Percentiles rank a stretch among this genome's conserved stretches.
phyloP scores from a whole-genome alignment of 2,329 filamentous ascomycete genomes.

The Calonectria fujianensis region DNA sequence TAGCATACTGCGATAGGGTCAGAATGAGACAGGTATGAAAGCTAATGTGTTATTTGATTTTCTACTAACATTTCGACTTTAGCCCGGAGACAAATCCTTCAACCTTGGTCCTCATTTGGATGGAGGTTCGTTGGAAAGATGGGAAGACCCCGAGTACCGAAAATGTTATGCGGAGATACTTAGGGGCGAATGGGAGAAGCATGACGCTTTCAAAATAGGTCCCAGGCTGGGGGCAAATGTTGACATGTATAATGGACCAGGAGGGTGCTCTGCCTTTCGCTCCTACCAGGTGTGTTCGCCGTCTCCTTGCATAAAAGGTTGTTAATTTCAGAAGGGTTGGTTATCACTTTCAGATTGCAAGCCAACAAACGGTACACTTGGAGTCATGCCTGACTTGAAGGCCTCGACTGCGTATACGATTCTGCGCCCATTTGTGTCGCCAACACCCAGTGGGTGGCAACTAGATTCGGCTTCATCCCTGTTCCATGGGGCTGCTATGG shows the following conservation, averaged over 20 bases:
- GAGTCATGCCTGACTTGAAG: constrained; percentile 12
- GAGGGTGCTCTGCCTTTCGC: constrained; percentile 16
- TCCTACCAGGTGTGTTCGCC: neutral
- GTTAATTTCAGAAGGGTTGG: constrained; percentile 5
- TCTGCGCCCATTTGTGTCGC: neutral
- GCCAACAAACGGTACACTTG: constrained; percentile 5
- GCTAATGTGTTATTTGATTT: neutral
- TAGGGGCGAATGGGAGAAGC: constrained; percentile 4
- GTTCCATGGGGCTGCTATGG: constrained; percentile 10
- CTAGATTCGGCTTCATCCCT: neutral
- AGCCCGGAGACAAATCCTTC: constrained; percentile 18
- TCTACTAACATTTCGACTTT: neutral
- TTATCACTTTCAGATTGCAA: constrained; percentile 9
- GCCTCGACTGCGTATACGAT: constrained; percentile 9
- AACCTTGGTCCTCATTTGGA: constrained; percentile 20
- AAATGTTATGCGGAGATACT: constrained; percentile 20
- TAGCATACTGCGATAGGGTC: constrained; percentile 12
- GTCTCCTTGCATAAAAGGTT: no score
- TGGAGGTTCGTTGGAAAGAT: constrained; percentile 20
- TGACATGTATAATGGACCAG: constrained; percentile 20
- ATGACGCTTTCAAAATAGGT: constrained; percentile 4
- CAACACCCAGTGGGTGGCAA: neutral
- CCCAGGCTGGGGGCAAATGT: constrained; percentile 4
- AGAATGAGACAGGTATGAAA: constrained; percentile 14
- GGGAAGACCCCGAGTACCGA: constrained; percentile 15